Evolutionary conservation across 2,329 filamentous ascomycete genomes (phyloP).

Genomic region (Talaromyces albobiverticillius): DNA sequence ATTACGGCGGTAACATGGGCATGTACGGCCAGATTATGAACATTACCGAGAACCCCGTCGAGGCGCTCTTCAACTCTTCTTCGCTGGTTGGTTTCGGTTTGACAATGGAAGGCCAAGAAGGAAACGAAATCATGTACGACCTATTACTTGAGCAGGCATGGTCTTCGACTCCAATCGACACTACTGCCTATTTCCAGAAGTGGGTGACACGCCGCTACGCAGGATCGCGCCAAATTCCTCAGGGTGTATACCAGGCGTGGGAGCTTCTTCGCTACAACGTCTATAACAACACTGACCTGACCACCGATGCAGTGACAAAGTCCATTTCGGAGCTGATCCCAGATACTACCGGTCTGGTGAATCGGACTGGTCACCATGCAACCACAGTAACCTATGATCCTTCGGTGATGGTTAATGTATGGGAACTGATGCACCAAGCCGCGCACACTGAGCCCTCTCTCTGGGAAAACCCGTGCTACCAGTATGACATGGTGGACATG

Average conservation of each 20-base stretch:
- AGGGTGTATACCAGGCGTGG: constrained; percentile 45
- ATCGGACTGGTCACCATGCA: constrained; percentile 40
- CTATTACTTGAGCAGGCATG: constrained; percentile 53
- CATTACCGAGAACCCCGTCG: constrained; percentile 47
- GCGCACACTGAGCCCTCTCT: constrained; percentile 29
- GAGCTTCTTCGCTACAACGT: constrained; percentile 45
- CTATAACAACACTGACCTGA: constrained; percentile 51
- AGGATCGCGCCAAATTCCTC: constrained; percentile 22
- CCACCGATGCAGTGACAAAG: constrained; percentile 40
- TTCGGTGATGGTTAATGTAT: constrained; percentile 35
- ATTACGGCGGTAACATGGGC: constrained; percentile 51
- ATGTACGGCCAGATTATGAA: constrained; percentile 52
- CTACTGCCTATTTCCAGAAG: constrained; percentile 43
- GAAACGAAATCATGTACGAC: constrained; percentile 55
- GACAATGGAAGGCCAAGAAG: constrained; percentile 51
- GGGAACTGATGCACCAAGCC: constrained; percentile 40
- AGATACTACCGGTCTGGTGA: constrained; percentile 39
- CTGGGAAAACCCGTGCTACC: constrained; percentile 43
- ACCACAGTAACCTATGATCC: constrained; percentile 46
- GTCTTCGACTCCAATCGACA: constrained; percentile 44
- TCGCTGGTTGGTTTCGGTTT: constrained; percentile 50
- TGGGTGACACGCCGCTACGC: constrained; percentile 48
- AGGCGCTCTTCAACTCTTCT: constrained; percentile 40
- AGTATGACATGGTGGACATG: constrained; percentile 49
- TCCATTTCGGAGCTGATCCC: constrained; percentile 48